Evolutionary conservation across 2,329 filamentous ascomycete species (phyloP).

Genomic region (Ceratocystis eucalypticola): DNA sequence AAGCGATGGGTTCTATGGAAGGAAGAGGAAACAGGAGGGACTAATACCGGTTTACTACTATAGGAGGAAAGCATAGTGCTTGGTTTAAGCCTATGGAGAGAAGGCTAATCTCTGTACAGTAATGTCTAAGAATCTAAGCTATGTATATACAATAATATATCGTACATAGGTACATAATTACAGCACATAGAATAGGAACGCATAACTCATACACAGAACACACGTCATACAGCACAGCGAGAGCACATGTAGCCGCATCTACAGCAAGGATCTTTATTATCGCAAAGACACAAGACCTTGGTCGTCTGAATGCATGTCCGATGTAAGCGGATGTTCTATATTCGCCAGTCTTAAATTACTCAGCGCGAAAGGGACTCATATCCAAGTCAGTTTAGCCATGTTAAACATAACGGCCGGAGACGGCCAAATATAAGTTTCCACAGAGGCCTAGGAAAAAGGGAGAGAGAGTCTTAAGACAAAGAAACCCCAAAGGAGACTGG

Average conservation of each 20-base stretch:
- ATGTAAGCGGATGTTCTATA: no score
- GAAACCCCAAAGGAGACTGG: no score
- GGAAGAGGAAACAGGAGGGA: neutral
- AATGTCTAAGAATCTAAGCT: neutral
- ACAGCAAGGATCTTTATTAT: no score
- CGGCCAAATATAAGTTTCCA: neutral
- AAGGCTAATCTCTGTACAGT: neutral
- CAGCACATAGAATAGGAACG: no score
- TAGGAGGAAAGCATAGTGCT: neutral
- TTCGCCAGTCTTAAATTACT: neutral
- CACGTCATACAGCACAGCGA: no score
- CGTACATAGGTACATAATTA: no score
- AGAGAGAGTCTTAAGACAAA: no score
- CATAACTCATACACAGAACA: no score
- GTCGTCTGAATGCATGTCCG: no score
- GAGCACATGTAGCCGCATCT: no score
- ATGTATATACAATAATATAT: neutral
- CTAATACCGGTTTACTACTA: neutral
- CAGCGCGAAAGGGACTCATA: neutral
- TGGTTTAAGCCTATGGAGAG: neutral
- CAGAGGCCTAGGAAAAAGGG: no score
- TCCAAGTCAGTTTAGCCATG: neutral
- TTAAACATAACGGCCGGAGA: neutral
- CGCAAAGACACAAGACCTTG: no score
- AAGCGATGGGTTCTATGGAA: conserved; percentile 3